These are phyloP conservation scores for Hydnum rufescens DNA, from an alignment of 768 basidiomycete genomes.

Conservation along the genomic window DNA sequence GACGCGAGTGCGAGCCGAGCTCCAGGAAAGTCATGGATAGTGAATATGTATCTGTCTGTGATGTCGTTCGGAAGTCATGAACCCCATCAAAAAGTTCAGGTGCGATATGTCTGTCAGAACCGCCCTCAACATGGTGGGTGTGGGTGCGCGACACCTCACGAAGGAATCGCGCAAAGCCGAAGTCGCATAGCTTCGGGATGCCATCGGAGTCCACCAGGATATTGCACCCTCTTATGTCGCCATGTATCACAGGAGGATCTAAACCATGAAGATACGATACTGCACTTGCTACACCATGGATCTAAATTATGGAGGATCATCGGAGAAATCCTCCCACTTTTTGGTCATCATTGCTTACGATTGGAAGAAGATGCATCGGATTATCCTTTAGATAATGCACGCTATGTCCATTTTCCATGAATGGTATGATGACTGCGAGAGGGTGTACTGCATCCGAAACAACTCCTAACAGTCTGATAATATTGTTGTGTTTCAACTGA, in stretches of 20 bases:
- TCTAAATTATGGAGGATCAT: too few species aligned
- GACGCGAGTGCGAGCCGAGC: background rate
- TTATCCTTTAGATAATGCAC: background rate
- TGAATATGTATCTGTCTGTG: background rate
- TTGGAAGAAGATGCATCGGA: background rate
- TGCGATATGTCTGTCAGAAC: background rate
- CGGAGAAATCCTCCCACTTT: too few species aligned
- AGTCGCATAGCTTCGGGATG: slow-evolving; percentile 3
- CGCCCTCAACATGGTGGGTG: background rate
- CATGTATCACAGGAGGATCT: slow-evolving; percentile 3
- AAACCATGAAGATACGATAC: slow-evolving; percentile 1
- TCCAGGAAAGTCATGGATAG: background rate
- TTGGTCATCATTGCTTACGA: too few species aligned
- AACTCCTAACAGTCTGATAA: background rate
- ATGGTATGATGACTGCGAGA: background rate
- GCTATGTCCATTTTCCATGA: background rate
- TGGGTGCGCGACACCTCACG: background rate
- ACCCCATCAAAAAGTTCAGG: background rate
- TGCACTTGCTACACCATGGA: slow-evolving; percentile 1
- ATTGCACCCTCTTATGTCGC: slow-evolving; percentile 3
- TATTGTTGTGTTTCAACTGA: background rate
- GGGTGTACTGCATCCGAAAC: background rate
- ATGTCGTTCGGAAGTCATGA: background rate
- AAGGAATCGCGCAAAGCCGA: slow-evolving; percentile 4
- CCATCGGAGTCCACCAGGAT: slow-evolving; percentile 4